Evolutionary conservation across 768 basidiomycete genomes (phyloP).

Genomic region (Boletellus emodensis): DNA sequence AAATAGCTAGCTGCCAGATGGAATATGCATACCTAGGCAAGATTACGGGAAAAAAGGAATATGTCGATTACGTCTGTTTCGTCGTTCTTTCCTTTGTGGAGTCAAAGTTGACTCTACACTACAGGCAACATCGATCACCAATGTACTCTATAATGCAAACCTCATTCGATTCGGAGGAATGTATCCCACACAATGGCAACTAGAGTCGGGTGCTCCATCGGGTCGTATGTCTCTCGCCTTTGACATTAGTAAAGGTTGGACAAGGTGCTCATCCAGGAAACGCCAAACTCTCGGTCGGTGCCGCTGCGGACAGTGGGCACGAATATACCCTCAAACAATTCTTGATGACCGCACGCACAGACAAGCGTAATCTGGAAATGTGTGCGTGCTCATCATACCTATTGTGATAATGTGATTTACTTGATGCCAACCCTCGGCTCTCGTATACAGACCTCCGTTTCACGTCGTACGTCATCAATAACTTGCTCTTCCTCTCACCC

Average conservation of each 20-base stretch:
- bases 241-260: neutral
- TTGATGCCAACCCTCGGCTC: neutral
- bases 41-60: constrained; percentile 64
- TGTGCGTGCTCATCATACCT: constrained; percentile 41
- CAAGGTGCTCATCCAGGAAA: neutral
- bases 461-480: constrained; percentile 57
- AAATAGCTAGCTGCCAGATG: constrained; percentile 75
- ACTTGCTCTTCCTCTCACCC: constrained; percentile 34
- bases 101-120: neutral
- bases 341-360: constrained; percentile 58
- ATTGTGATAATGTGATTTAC: too few relatives aligned
- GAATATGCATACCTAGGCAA: constrained; percentile 85
- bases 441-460: constrained; percentile 48
- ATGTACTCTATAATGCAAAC: constrained; percentile 44
- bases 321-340: constrained; percentile 76
- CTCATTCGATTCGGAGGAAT: constrained; percentile 50
- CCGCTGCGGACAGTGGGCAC: constrained; percentile 65
- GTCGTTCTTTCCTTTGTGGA: neutral
- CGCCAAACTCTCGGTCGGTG: constrained; percentile 54
- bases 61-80: constrained; percentile 52
- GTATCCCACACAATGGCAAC: constrained; percentile 58
- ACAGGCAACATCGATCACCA: constrained; percentile 49
- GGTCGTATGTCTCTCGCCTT: constrained; percentile 40
- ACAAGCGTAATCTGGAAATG: constrained; percentile 59
- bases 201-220: constrained; percentile 40